Conservation (phyloP, 495 filamentous ascomycete genomes). For the Lepraria neglecta region DNA sequence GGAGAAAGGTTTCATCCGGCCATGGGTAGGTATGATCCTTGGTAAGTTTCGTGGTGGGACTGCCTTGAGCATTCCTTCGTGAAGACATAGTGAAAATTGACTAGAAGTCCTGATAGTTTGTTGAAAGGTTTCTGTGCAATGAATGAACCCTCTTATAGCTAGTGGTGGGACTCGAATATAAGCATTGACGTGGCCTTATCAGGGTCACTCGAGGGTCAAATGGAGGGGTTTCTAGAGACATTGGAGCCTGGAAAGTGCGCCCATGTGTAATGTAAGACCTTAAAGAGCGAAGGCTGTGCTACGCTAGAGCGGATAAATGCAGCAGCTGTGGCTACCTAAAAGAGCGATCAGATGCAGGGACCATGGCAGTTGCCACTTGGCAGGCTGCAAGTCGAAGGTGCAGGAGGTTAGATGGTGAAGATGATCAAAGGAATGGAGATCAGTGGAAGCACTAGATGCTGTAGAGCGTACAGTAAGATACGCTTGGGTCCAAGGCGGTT, state of each 20-base stretch:
- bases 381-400: background rate
- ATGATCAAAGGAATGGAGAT: background rate
- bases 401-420: background rate
- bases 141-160: no score
- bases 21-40: background rate
- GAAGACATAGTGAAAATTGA: constrained; percentile 5
- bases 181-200: background rate
- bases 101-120: background rate
- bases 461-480: background rate
- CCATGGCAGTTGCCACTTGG: background rate
- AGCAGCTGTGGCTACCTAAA: background rate
- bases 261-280: background rate
- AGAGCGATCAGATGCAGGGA: background rate
- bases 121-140: background rate
- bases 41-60: background rate
- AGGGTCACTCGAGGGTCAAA: background rate
- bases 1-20: constrained; percentile 5
- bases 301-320: background rate
- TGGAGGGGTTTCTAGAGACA: background rate
- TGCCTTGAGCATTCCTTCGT: background rate
- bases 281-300: constrained; percentile 6
- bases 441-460: background rate
- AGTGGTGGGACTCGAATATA: no score
- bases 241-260: background rate
- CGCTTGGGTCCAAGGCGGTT: background rate